These are phyloP conservation scores for Tubosaeta sp. DNA, from an alignment of 768 basidiomycete genomes.

Conservation along the genomic window DNA sequence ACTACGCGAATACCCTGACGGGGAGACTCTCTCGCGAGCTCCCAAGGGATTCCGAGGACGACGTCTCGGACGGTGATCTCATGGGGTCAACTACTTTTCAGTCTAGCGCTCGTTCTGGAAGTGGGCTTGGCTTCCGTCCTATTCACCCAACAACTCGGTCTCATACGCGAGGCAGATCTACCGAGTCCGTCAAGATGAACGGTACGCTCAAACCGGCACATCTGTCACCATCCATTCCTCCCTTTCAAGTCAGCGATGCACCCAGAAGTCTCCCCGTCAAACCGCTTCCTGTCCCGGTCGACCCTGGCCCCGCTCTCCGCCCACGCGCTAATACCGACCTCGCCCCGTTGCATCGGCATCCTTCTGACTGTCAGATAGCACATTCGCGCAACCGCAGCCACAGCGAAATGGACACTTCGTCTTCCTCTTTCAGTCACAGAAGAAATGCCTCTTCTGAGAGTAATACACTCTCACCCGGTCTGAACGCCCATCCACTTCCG, in stretches of 20 bases:
- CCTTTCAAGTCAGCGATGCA: background rate
- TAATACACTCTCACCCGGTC: background rate
- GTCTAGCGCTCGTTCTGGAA: conserved; percentile 46
- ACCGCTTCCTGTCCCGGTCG: conserved; percentile 4
- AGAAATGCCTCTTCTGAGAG: conserved; percentile 5
- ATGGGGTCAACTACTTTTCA: conserved; percentile 48
- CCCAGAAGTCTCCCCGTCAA: background rate
- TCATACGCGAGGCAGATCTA: background rate
- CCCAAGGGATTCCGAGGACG: conserved; percentile 61
- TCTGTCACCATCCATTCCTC: background rate
- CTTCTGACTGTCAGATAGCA: conserved; percentile 4
- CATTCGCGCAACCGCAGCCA: conserved; percentile 21
- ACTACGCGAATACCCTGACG: conserved; percentile 86
- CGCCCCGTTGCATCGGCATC: background rate
- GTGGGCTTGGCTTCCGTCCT: conserved; percentile 41
- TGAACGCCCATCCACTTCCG: background rate
- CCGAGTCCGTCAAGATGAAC: background rate
- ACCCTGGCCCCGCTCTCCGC: conserved; percentile 4
- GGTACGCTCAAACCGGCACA: background rate
- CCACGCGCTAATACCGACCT: conserved; percentile 28
- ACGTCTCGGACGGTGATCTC: conserved; percentile 54
- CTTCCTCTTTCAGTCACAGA: background rate
- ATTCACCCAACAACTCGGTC: conserved; percentile 15
- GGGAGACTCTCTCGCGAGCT: conserved; percentile 77
- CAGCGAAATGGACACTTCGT: conserved; percentile 6